These are phyloP conservation scores for Pinus taeda DNA, from an alignment of 75 land plant genomes.

Conservation along the genomic window DNA sequence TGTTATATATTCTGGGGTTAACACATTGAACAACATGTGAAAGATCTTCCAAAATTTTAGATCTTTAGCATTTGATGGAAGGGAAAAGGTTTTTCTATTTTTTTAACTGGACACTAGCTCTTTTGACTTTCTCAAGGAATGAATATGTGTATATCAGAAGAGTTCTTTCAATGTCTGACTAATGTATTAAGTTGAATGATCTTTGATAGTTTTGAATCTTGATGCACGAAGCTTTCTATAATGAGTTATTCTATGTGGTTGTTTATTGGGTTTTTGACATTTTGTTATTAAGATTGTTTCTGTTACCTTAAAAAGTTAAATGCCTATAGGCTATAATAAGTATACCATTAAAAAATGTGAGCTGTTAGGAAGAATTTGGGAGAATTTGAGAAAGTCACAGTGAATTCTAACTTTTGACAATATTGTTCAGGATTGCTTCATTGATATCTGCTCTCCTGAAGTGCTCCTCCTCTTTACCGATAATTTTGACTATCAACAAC, in stretches of 20 bases:
- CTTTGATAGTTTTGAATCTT: neutral
- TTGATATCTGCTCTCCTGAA: slow-evolving; percentile 89
- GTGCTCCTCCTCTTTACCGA: slow-evolving; percentile 77
- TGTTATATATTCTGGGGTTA: neutral
- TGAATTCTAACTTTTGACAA: slow-evolving; percentile 4
- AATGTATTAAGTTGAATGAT: neutral
- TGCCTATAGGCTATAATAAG: slow-evolving; percentile 3
- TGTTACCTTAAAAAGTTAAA: neutral
- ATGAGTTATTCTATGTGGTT: neutral
- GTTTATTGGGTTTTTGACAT: neutral
- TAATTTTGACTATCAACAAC: slow-evolving; percentile 92
- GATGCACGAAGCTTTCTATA: neutral
- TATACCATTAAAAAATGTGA: neutral
- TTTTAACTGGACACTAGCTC: too few relatives aligned
- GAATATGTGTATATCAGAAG: too few relatives aligned
- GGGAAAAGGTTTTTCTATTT: too few relatives aligned
- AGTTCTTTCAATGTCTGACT: too few relatives aligned
- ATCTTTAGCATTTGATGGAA: too few relatives aligned
- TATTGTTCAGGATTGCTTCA: slow-evolving; percentile 74
- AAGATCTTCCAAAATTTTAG: neutral
- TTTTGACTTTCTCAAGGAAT: too few relatives aligned
- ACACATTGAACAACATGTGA: neutral
- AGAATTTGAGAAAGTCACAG: neutral
- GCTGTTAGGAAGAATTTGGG: neutral
- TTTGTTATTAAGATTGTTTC: neutral